Conservation (phyloP, 2,329 filamentous ascomycete species). For the Sporothrix mexicana region DNA sequence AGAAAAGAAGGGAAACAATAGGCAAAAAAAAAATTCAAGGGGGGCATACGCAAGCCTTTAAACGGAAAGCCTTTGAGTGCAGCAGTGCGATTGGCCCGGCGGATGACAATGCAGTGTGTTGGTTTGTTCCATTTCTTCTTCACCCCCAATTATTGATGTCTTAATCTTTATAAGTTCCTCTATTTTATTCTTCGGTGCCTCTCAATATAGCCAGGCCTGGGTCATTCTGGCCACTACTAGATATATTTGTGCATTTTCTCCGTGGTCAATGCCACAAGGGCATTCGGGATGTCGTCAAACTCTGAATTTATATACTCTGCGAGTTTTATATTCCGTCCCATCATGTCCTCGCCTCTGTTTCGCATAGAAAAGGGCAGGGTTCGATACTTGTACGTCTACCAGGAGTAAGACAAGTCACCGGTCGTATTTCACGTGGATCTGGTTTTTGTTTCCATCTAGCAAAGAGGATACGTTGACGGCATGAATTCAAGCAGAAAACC, state of each 20-base stretch:
- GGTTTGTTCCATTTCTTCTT: neutral
- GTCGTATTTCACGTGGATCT: neutral
- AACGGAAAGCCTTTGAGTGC: neutral
- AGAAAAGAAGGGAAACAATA: neutral
- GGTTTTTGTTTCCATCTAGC: neutral
- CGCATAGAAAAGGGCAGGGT: neutral
- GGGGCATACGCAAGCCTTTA: constrained; percentile 24
- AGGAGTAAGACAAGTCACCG: no score
- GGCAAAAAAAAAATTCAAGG: neutral
- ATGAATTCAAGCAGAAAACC: neutral
- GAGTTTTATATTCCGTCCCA: neutral
- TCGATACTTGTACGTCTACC: neutral
- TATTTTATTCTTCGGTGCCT: neutral
- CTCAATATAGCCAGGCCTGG: neutral
- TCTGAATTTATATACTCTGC: neutral
- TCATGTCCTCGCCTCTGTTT: neutral
- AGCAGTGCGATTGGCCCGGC: neutral
- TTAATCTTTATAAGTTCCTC: neutral
- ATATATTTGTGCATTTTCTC: neutral
- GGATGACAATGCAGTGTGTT: neutral
- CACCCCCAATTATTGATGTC: neutral
- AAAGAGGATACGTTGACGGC: neutral
- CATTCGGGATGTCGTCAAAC: constrained; percentile 1
- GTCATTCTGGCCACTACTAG: neutral
- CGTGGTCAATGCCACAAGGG: neutral